Conservation (phyloP, 2,329 filamentous ascomycete genomes). For the Fusarium mundagurra region DNA sequence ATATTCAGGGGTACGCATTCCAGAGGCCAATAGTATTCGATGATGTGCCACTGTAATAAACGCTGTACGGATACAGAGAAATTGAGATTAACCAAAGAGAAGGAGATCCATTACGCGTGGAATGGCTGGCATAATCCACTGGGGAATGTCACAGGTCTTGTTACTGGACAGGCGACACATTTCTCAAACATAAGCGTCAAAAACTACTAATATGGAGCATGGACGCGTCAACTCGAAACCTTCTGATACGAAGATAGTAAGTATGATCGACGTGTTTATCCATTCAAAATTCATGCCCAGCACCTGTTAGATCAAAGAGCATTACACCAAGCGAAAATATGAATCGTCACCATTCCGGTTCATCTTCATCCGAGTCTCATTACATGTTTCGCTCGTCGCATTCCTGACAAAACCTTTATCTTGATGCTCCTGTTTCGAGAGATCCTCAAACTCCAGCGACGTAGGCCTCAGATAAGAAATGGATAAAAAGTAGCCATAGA, state of each 20-base stretch:
- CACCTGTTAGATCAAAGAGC: conserved; percentile 9
- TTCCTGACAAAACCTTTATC: background rate
- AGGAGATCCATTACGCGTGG: conserved; percentile 15
- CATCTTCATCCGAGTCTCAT: conserved; percentile 30
- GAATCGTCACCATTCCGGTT: conserved; percentile 22
- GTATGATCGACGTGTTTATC: conserved; percentile 26
- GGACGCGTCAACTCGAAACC: conserved; percentile 37
- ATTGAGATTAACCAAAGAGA: conserved; percentile 14
- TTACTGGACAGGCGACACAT: conserved; percentile 20
- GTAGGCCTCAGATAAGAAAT: background rate
- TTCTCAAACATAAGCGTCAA: conserved; percentile 27
- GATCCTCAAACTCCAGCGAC: background rate
- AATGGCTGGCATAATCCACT: conserved; percentile 8
- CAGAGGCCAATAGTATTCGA: conserved; percentile 14
- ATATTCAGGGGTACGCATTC: conserved; percentile 31
- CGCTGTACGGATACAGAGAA: conserved; percentile 1
- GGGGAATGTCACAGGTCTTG: background rate
- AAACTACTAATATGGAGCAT: conserved; percentile 16
- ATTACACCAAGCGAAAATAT: background rate
- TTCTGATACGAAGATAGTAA: conserved; percentile 9
- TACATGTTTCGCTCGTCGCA: conserved; percentile 19
- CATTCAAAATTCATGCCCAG: conserved; percentile 7
- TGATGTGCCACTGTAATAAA: background rate
- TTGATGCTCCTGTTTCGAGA: conserved; percentile 11
- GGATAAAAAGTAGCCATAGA: conserved; percentile 7